A percentile compares a stretch with the other conserved stretches of the same genome.
Evolutionary conservation across 257 asterid genomes (phyloP).

Genomic region (Coffea eugenioides): DNA sequence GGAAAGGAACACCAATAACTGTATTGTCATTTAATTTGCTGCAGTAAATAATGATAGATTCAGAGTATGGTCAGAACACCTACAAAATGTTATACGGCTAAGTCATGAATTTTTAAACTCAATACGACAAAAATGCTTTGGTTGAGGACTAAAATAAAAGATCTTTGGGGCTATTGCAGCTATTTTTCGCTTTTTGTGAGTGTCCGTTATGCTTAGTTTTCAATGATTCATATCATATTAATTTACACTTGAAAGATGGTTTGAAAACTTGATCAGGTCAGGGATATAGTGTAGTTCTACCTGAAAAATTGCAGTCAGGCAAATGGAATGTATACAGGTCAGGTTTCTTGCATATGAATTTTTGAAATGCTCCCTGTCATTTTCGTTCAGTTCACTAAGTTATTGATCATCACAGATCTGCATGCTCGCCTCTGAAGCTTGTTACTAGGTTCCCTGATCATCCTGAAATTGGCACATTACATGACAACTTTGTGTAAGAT

Average conservation of each 20-base stretch:
- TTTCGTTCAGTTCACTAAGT: slow-evolving; percentile 6
- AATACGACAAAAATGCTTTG: not conserved
- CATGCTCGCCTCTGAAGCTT: slow-evolving; percentile 77
- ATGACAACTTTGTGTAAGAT: slow-evolving; percentile 85
- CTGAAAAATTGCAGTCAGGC: slow-evolving; percentile 88
- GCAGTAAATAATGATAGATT: too few species aligned
- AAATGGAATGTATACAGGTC: slow-evolving; percentile 98
- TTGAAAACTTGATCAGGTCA: slow-evolving; percentile 52
- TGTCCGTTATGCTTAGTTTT: not conserved
- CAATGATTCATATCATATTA: not conserved
- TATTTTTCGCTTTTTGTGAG: not conserved
- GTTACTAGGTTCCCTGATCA: slow-evolving; percentile 65
- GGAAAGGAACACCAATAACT: too few species aligned
- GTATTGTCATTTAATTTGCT: too few species aligned
- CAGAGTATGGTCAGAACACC: too few species aligned
- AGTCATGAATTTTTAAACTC: not conserved
- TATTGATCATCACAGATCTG: slow-evolving; percentile 53
- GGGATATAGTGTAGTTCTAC: slow-evolving; percentile 79
- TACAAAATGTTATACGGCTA: too few species aligned
- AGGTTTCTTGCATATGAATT: slow-evolving; percentile 16
- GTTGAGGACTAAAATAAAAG: not conserved
- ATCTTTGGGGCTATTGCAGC: not conserved
- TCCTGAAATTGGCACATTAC: slow-evolving; percentile 84
- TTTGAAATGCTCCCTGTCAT: not conserved
- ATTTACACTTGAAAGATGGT: slow-evolving; percentile 9